Evolutionary conservation across 331 rosid species (phyloP).

Genomic region (Phaseolus coccineus): DNA sequence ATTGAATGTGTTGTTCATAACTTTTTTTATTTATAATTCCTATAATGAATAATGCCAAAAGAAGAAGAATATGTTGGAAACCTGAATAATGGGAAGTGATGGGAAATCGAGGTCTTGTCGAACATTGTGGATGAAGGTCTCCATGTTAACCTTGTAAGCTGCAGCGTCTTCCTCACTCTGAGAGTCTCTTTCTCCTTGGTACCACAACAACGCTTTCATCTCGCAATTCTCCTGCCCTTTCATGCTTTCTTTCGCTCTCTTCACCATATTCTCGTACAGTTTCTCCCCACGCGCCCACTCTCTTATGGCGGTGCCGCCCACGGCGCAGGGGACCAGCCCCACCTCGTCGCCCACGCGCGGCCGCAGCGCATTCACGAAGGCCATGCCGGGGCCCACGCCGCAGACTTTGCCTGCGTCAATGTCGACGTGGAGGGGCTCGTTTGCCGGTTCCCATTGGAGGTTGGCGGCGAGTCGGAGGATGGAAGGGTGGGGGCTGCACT

Average conservation of each 20-base stretch:
- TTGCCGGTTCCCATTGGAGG: conserved; percentile 75
- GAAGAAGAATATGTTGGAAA: conserved; percentile 11
- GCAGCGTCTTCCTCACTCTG: conserved; percentile 52
- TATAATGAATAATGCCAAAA: no score
- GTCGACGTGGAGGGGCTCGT: conserved; percentile 81
- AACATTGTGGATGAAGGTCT: conserved; percentile 62
- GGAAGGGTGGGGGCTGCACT: conserved; percentile 60
- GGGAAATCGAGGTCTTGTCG: conserved; percentile 71
- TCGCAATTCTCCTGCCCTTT: conserved; percentile 45
- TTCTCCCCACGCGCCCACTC: conserved; percentile 94
- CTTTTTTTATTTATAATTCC: no score
- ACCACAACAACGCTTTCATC: conserved; percentile 81
- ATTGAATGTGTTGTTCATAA: no score
- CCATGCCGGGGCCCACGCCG: conserved; percentile 91
- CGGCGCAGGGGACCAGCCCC: conserved; percentile 87
- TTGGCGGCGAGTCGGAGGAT: conserved; percentile 65
- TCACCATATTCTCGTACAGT: conserved; percentile 76
- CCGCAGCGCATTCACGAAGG: conserved; percentile 65
- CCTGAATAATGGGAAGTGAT: conserved; percentile 86
- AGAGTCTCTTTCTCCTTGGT: conserved; percentile 91
- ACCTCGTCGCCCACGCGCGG: conserved; percentile 41
- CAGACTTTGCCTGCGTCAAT: conserved; percentile 66
- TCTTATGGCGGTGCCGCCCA: conserved; percentile 80
- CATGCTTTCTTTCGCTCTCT: conserved; percentile 64
- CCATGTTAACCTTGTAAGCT: conserved; percentile 72